Percentiles rank a stretch among this genome's conserved stretches.
Conservation (phyloP, 2,329 filamentous ascomycete genomes). For the Aspergillus cejpii region DNA sequence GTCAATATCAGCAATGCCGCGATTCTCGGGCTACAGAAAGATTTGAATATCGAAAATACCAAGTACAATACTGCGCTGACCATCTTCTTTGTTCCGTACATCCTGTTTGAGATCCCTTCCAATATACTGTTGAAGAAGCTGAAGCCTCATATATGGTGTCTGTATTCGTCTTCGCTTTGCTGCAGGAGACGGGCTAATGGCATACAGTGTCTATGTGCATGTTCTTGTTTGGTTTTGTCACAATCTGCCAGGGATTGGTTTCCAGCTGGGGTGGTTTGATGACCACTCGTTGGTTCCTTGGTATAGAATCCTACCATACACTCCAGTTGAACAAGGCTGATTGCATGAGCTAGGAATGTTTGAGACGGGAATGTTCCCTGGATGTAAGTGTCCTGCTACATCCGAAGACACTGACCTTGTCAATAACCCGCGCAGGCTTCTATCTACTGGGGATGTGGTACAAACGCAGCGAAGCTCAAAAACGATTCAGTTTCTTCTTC, state of each 20-base stretch:
- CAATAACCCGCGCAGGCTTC: constrained; percentile 27
- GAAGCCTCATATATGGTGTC: constrained; percentile 60
- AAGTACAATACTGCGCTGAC: constrained; percentile 70
- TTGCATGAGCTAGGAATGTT: constrained; percentile 47
- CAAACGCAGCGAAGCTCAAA: constrained; percentile 76
- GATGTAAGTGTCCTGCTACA: constrained; percentile 44
- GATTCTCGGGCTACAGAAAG: constrained; percentile 57
- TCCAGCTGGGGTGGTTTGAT: constrained; percentile 71
- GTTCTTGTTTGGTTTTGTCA: constrained; percentile 72
- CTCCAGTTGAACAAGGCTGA: background rate
- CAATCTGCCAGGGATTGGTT: constrained; percentile 69
- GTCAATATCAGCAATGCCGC: constrained; percentile 76
- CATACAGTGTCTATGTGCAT: constrained; percentile 64
- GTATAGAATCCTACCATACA: constrained; percentile 2
- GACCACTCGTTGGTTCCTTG: constrained; percentile 77
- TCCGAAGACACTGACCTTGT: constrained; percentile 1
- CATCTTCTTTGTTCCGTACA: constrained; percentile 76
- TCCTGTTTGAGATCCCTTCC: constrained; percentile 59
- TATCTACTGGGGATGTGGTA: constrained; percentile 79
- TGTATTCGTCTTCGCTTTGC: constrained; percentile 12
- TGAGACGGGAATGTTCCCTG: constrained; percentile 65
- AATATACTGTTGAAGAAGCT: constrained; percentile 65
- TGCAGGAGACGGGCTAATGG: background rate
- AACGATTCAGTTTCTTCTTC: constrained; percentile 92
- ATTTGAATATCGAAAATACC: constrained; percentile 52